phyloP scores from a whole-genome alignment of 129 eudicot genomes.

The Cynara cardunculus region DNA sequence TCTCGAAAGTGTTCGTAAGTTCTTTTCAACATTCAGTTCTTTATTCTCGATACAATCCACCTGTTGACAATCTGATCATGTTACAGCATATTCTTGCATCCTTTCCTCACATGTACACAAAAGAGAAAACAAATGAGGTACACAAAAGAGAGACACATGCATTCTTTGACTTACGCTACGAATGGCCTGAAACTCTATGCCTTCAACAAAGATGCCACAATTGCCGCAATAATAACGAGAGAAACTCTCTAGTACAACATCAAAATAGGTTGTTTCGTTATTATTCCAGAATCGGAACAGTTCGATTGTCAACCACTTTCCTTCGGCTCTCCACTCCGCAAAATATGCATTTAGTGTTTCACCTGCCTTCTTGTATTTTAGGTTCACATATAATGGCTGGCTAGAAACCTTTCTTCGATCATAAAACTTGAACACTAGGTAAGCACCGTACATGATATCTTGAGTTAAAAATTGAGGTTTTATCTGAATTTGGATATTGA shows the following conservation, averaged over 20 bases:
- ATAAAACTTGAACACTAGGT: slow-evolving; percentile 32
- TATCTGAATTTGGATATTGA: slow-evolving; percentile 14
- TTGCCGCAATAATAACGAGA: slow-evolving; percentile 24
- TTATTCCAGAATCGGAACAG: slow-evolving; percentile 20
- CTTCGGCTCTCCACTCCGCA: slow-evolving; percentile 22
- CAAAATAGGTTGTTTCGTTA: slow-evolving; percentile 10
- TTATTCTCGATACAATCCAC: neutral
- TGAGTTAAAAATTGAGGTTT: slow-evolving; percentile 19
- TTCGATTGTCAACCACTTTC: slow-evolving; percentile 19
- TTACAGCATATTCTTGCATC: neutral
- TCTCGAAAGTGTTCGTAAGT: neutral
- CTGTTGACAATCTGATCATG: slow-evolving; percentile 2
- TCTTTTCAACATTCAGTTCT: neutral
- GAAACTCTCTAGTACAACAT: slow-evolving; percentile 20
- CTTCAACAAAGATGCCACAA: slow-evolving; percentile 18
- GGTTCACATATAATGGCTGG: slow-evolving; percentile 17
- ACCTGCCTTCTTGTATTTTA: slow-evolving; percentile 29
- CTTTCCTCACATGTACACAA: neutral
- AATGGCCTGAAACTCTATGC: slow-evolving; percentile 24
- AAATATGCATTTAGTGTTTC: slow-evolving; percentile 27
- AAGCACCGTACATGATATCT: slow-evolving; percentile 18
- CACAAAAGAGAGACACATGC: neutral
- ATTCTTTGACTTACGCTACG: neutral
- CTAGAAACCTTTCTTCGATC: slow-evolving; percentile 26
- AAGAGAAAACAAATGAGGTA: neutral